phyloP scores from a whole-genome alignment of 2,329 filamentous ascomycete genomes.

The Dothiorella sarmentorum region DNA sequence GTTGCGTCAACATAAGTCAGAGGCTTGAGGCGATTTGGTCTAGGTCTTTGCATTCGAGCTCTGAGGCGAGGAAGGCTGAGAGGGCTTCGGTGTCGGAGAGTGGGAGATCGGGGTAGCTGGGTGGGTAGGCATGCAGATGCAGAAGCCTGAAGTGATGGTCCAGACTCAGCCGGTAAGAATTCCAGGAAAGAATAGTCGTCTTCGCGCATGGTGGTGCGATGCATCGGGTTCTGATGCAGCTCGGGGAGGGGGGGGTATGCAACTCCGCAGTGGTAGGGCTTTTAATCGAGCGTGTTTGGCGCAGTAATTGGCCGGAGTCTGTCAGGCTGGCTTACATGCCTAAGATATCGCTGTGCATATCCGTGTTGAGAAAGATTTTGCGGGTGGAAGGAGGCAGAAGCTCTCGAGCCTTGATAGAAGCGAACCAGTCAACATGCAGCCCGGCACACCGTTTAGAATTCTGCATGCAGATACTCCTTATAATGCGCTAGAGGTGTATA shows the following conservation, averaged over 20 bases:
- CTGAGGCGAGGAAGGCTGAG: not conserved
- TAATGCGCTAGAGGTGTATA: not conserved
- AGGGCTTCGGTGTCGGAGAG: not conserved
- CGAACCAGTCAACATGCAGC: not conserved
- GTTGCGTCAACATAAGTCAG: slow-evolving; percentile 23
- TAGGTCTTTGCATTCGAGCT: slow-evolving; percentile 19
- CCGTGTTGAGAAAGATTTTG: not conserved
- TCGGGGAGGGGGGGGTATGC: not conserved
- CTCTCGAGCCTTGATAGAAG: not conserved
- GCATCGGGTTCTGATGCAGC: not conserved
- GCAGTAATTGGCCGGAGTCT: not conserved
- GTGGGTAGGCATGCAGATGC: not conserved
- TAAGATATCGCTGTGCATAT: not conserved
- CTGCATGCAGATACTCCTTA: not conserved
- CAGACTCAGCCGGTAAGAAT: not conserved
- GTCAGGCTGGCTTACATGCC: not conserved
- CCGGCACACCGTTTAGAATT: not conserved
- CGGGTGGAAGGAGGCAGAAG: not conserved
- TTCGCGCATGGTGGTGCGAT: not conserved
- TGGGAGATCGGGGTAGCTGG: not conserved
- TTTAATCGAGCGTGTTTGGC: not conserved
- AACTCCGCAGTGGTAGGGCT: not conserved
- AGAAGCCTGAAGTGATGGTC: not conserved
- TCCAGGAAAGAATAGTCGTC: not conserved
- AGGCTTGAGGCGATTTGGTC: slow-evolving; percentile 24